Evolutionary conservation across 2,329 filamentous ascomycete genomes (phyloP).

Genomic region (Scedosporium dehoogii): DNA sequence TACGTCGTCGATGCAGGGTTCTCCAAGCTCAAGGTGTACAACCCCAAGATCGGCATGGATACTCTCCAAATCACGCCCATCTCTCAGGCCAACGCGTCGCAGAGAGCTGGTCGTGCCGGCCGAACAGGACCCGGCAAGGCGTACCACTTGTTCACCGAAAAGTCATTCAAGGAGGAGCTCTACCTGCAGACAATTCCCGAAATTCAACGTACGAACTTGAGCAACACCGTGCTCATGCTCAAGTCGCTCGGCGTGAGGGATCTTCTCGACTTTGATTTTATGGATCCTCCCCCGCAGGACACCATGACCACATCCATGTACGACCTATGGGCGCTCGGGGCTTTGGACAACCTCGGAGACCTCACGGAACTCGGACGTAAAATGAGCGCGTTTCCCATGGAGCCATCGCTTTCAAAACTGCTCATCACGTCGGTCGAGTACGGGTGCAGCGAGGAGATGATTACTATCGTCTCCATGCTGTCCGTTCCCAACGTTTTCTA

Average conservation of each 20-base stretch:
- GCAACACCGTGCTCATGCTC: constrained; percentile 86
- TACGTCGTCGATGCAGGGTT: constrained; percentile 96
- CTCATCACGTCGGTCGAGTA: constrained; percentile 87
- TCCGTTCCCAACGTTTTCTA: constrained; percentile 96
- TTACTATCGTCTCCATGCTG: constrained; percentile 96
- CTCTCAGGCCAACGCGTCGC: constrained; percentile 89
- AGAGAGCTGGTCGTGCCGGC: constrained; percentile 86
- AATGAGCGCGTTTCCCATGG: constrained; percentile 98
- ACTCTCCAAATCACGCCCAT: constrained; percentile 96
- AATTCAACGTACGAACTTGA: constrained; percentile 91
- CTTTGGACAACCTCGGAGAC: constrained; percentile 86
- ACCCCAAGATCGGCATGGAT: constrained; percentile 98
- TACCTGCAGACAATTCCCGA: constrained; percentile 97
- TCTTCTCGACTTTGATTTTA: constrained; percentile 93
- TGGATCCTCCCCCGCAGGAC: constrained; percentile 97
- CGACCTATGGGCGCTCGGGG: constrained; percentile 92
- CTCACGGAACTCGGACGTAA: constrained; percentile 76
- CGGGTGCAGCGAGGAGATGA: constrained; percentile 92
- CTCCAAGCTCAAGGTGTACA: constrained; percentile 97
- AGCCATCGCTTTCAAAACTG: constrained; percentile 87
- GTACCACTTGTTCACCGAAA: constrained; percentile 87
- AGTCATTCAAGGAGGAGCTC: constrained; percentile 89
- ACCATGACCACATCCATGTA: constrained; percentile 96
- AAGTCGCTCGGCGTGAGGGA: constrained; percentile 94
- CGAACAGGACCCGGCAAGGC: constrained; percentile 92